A percentile compares a stretch with the other conserved stretches of the same genome.
These are phyloP conservation scores for Saturnispora gosingensis DNA, from an alignment of 805 yeast genomes.

Conservation along the genomic window DNA sequence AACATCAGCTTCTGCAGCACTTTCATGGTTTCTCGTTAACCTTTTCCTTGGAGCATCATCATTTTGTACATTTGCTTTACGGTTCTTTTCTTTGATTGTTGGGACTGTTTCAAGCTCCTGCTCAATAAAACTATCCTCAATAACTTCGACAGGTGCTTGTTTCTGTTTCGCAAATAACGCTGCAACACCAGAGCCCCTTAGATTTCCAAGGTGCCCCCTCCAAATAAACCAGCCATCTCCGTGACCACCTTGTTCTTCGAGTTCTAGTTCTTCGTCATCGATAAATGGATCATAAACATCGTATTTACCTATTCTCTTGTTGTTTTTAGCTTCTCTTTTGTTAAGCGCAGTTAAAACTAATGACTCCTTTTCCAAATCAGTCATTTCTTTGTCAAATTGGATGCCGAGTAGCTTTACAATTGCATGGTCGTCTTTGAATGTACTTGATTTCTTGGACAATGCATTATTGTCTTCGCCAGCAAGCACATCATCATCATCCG, in stretches of 20 bases:
- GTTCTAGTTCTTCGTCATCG: constrained; percentile 83
- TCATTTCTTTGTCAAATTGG: constrained; percentile 26
- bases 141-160: neutral
- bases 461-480: constrained; percentile 21
- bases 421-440: constrained; percentile 24
- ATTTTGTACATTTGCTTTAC: neutral
- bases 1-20: neutral
- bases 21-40: neutral
- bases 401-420: constrained; percentile 23
- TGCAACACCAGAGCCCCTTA: neutral
- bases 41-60: neutral
- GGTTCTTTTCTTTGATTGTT: neutral
- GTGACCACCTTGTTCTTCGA: constrained; percentile 92
- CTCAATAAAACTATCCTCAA: neutral
- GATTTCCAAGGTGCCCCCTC: constrained; percentile 82
- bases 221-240: constrained; percentile 94
- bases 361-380: constrained; percentile 27
- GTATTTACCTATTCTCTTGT: constrained; percentile 80
- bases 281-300: constrained; percentile 92
- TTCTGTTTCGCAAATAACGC: neutral
- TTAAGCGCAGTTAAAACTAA: constrained; percentile 25
- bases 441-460: neutral
- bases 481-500: constrained; percentile 36
- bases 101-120: neutral
- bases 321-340: constrained; percentile 37